Base-by-base conservation (phyloP, 495 filamentous ascomycete genomes). In the Lasiosphaeria hispida region DNA sequence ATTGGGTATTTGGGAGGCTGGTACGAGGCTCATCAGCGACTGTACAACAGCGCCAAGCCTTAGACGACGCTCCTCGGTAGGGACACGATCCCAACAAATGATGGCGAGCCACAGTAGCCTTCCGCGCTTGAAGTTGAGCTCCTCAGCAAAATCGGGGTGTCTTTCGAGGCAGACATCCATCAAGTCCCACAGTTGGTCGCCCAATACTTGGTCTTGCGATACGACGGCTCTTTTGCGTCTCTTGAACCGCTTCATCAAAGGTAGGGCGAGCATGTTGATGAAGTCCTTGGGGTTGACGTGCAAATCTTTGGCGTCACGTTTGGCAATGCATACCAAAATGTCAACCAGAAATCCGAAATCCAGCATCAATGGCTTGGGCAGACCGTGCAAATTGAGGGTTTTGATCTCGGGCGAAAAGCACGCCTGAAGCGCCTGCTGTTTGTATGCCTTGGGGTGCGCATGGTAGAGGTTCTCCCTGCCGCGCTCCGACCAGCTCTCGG, bases 281-380 rank as follows among this genome's bases (percentile, higher is more conserved):
- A 69, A 52, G 17, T 61, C 58, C 13, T 42, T 30, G 3, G 63
- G 49, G 3, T 48, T 33, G 14, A 38, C 34, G 14, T 55, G 36
- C 35, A 68, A 35, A 7, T 57, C 53, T 8, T 55, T 36, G 15
- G 17, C 42, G 6, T 54, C 40, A n/a, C 14, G 11, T 4, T 18
- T 14, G 45, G 47, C 23, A 0, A 68, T 36, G n/a, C 18, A n/a
- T 9, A 36, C 17, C n/a, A 63, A 11, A n/a, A 53, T 19, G 4
- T 38, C 23, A 2, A 51, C 13, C 8, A 42, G 38, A 15, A 59
- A 53, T 1, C 37, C 15, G 0, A 14, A 40, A n/a, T 51, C 23
- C 18, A 40, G 45, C 23, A n/a, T 40, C 37, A 58, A 14, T 18
- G 43, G 36, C 37, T 34, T 23, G 36, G 35, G 7, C 1, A 58